Base-by-base conservation (phyloP, 2,329 filamentous ascomycete species). In the Arachnopeziza araneosa region DNA sequence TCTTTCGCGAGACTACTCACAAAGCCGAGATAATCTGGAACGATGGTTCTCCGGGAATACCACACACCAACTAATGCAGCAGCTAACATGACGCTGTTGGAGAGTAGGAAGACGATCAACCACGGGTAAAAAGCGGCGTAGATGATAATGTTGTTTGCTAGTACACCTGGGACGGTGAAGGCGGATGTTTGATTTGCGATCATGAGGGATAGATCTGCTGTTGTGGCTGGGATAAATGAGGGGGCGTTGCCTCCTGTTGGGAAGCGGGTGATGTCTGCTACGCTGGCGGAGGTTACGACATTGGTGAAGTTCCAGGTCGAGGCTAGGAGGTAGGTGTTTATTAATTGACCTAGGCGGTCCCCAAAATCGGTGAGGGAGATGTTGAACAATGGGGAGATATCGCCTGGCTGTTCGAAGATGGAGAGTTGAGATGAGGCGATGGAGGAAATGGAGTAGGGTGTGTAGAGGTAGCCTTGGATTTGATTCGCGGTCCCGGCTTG, bases 1-100 rank as follows among this genome's bases (percentile, higher is more conserved):
- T 69, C 63, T 24, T 67, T 67, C 22, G 66, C 63, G 56, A 68
- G 54, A 58, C 63, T 63, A 9, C 57, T 60, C 2, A 67, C 62
- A 56, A 60, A 69, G 0, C 64, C 66, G 50, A 68, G 30, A 55
- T 66, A 67, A 50, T 68, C 66, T 1, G 66, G 64, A 1, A 66
- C 57, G 52, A 63, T 65, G 0, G 62, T 67, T 44, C 54, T 63
- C 24, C 63, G 50, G 2, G 60, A 64, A 26, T 58, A 69, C 23
- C 59, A 55, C 1, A 66, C 59, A 17, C 66, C 60, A 8, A 55
- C 48, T 22, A 64, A 57, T 1, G 66, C 63, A 5, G 61, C 59
- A 12, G 58, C n/a, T 14, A 67, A 48, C 67, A 69, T 69, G 6
- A 64, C 58, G 1, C 61, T 44, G 26, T 64, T 66, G 10, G 63